A percentile compares a stretch with the other conserved stretches of the same genome.
Evolutionary conservation across 1,139 yeast genomes (phyloP).

Genomic region (Debaryomyces sp.): DNA sequence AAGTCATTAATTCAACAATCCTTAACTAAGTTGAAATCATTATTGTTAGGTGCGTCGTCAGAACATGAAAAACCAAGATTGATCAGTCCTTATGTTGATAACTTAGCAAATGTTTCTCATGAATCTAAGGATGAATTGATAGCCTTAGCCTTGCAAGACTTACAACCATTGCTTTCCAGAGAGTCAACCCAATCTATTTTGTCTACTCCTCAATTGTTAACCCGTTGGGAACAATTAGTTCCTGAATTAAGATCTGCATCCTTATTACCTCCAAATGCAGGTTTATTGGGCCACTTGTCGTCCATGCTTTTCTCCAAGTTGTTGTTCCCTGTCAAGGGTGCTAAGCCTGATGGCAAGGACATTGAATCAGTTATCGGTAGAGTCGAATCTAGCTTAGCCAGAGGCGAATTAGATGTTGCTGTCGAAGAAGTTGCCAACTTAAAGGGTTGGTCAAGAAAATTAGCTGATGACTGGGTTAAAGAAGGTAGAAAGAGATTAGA

Average conservation of each 20-base stretch:
- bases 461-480: conserved; percentile 88
- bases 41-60: conserved; percentile 36
- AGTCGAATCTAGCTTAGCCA: conserved; percentile 73
- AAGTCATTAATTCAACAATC: conserved; percentile 61
- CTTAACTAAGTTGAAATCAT: conserved; percentile 53
- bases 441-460: conserved; percentile 90
- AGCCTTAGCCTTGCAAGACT: conserved; percentile 38
- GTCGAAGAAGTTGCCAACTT: conserved; percentile 89
- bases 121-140: conserved; percentile 48
- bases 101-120: conserved; percentile 45
- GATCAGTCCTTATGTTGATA: conserved; percentile 48
- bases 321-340: conserved; percentile 64
- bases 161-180: conserved; percentile 44
- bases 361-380: conserved; percentile 88
- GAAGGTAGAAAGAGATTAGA: conserved; percentile 91
- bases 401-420: conserved; percentile 83
- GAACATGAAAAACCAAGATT: conserved; percentile 31
- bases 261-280: conserved; percentile 91
- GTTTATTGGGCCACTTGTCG: conserved; percentile 86
- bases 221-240: conserved; percentile 73
- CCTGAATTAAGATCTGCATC: conserved; percentile 92
- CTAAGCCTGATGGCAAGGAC: conserved; percentile 69
- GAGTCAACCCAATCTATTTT: conserved; percentile 63
- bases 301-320: conserved; percentile 78
- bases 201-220: conserved; percentile 64